Conservation (phyloP, 805 yeast species). For the Metschnikowia peoriensis region DNA sequence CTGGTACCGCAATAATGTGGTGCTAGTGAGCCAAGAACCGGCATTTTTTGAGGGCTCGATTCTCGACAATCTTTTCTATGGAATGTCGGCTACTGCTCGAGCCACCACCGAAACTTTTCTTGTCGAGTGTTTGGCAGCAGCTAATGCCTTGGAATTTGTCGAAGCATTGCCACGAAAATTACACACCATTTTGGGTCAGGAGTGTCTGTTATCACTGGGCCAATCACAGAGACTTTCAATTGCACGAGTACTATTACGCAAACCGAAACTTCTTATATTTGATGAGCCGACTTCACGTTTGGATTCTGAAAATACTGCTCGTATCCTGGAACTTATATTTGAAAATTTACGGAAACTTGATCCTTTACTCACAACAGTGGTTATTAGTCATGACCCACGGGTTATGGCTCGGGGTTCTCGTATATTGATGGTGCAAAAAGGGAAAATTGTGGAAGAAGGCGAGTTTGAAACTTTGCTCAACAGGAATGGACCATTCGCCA, state of each 20-base stretch:
- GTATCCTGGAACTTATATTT: conserved; percentile 50
- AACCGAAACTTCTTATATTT: conserved; percentile 63
- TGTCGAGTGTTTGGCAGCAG: conserved; percentile 38
- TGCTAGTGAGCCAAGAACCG: conserved; percentile 77
- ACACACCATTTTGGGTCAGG: conserved; percentile 54
- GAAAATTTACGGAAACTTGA: conserved; percentile 20
- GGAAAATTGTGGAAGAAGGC: conserved; percentile 49
- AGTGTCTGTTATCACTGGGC: conserved; percentile 73
- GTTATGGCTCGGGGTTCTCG: conserved; percentile 60
- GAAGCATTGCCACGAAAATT: conserved; percentile 54
- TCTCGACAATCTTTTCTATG: conserved; percentile 67
- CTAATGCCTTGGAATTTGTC: conserved; percentile 56
- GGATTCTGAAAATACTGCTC: conserved; percentile 58
- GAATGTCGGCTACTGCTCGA: conserved; percentile 29
- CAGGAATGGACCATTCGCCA: conserved; percentile 25
- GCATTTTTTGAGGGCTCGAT: conserved; percentile 72
- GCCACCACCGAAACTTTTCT: conserved; percentile 30
- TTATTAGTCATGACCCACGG: conserved; percentile 73
- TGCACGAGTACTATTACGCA: conserved; percentile 73
- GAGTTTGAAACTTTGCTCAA: conserved; percentile 25
- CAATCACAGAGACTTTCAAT: conserved; percentile 84
- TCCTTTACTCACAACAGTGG: conserved; percentile 41
- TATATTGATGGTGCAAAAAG: conserved; percentile 48
- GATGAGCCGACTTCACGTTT: conserved; percentile 92
- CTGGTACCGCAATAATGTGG: conserved; percentile 51